Base-by-base conservation (phyloP, 1,284 basidiomycete species). In the Ustanciosporium gigantosporum region DNA sequence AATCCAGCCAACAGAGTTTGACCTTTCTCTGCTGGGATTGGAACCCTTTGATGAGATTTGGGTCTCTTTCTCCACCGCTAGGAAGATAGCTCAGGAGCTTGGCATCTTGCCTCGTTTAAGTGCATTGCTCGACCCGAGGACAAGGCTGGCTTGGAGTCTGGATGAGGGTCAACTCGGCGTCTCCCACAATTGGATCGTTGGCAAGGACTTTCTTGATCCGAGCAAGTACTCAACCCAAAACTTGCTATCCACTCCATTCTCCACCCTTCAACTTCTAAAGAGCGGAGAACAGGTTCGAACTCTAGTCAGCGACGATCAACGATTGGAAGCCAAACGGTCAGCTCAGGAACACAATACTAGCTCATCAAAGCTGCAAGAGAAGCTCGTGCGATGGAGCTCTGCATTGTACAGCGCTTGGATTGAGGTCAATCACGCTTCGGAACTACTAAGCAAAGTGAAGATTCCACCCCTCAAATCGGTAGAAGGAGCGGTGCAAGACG, bases 21-120 rank as follows among this genome's bases (percentile, higher is more conserved):
- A 57, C 11, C 23, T 62, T 3, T 48, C 45, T 5, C 31, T 61
- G 2, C 45, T 58, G 0, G 64, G 64, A 1, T 22, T 66, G n/a
- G 64, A 66, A 34, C 64, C 64, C 0, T 62, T 32, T 27, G 64
- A 66, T n/a, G 64, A 66, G 4, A 8, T 53, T 1, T 66, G 64
- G 64, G 24, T 46, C 27, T 41, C 51, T 0, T 49, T 66, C 14
- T 43, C 41, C 0, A 38, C 57, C 1, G 58, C 62, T 2, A 24
- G 47, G 2, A 17, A 25, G 14, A 37, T 57, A 7, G 48, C 58
- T 0, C 11, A 43, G 4, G 9, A 36, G 3, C 42, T 66, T 1
- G 38, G 32, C 2, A 35, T 66, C 1, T n/a, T 23, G 0, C 5
- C 36, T 0, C 14, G 27, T 4, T 27, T 66, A 2, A 21, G 46